A percentile compares a stretch with the other conserved stretches of the same genome.
Conservation (phyloP, 164 flowering plant species). For the Annona squamosa region DNA sequence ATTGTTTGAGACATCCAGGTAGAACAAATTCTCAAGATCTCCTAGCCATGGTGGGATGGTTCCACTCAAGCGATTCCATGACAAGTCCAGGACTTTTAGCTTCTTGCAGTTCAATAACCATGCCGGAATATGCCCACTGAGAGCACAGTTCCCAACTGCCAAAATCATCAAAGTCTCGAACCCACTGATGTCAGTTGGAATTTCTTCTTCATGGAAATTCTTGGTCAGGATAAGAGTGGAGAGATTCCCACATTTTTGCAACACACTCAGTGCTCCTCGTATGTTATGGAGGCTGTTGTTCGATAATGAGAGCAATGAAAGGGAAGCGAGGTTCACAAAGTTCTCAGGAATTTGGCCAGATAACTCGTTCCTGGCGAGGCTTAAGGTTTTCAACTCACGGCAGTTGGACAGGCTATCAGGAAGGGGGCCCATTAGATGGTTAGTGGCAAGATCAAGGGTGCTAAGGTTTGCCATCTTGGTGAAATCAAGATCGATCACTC, state of each 20-base stretch:
- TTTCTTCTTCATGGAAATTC: constrained; percentile 65
- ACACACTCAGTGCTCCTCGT: constrained; percentile 38
- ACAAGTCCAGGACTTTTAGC: constrained; percentile 66
- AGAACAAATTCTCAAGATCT: constrained; percentile 58
- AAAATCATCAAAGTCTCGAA: constrained; percentile 47
- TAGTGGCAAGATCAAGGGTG: constrained; percentile 70
- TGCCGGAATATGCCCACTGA: constrained; percentile 50
- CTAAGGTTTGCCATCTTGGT: constrained; percentile 39
- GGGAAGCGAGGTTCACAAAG: constrained; percentile 40
- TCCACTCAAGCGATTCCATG: constrained; percentile 67
- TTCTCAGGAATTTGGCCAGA: constrained; percentile 44
- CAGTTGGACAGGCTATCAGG: constrained; percentile 55
- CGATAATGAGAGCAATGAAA: constrained; percentile 62
- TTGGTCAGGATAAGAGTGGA: constrained; percentile 60
- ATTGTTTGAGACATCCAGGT: constrained; percentile 81
- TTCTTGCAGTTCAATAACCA: constrained; percentile 51
- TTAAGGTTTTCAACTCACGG: constrained; percentile 43
- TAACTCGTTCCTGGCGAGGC: constrained; percentile 57
- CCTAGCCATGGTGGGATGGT: constrained; percentile 70
- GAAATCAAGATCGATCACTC: constrained; percentile 48
- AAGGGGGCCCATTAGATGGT: constrained; percentile 52
- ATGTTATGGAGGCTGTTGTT: constrained; percentile 60
- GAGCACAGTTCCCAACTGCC: constrained; percentile 66
- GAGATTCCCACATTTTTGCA: constrained; percentile 64
- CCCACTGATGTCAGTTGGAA: constrained; percentile 40